A percentile compares a stretch with the other conserved stretches of the same genome.
Evolutionary conservation across 164 flowering plant genomes (phyloP).

Genomic region (Euptelea pleiosperma): DNA sequence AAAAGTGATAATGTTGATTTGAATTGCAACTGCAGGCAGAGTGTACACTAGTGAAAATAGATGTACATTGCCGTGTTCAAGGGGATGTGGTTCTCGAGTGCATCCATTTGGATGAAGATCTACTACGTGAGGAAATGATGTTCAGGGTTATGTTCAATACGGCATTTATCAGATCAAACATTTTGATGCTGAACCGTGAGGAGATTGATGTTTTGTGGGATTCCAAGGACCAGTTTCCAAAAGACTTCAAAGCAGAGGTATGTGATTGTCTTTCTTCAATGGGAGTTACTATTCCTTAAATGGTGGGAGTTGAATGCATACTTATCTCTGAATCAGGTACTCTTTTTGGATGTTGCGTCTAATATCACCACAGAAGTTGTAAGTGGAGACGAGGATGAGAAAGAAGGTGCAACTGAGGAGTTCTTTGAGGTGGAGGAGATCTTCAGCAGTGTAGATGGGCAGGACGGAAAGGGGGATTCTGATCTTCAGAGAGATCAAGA

Average conservation of each 20-base stretch:
- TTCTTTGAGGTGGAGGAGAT: conserved; percentile 96
- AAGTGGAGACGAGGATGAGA: conserved; percentile 53
- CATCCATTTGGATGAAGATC: conserved; percentile 65
- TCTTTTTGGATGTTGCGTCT: conserved; percentile 61
- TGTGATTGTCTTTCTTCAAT: conserved; percentile 19
- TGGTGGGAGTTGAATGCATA: conserved; percentile 38
- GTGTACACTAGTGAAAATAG: conserved; percentile 57
- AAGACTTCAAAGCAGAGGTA: conserved; percentile 92
- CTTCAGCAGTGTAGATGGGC: conserved; percentile 63
- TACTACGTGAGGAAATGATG: conserved; percentile 72
- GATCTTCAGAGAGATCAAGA: conserved; percentile 22
- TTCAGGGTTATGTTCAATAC: conserved; percentile 86
- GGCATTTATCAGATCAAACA: conserved; percentile 67
- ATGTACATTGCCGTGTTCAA: conserved; percentile 70
- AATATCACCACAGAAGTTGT: conserved; percentile 37
- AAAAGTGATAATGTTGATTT: conserved; percentile 8
- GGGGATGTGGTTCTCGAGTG: conserved; percentile 97
- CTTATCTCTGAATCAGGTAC: conserved; percentile 68
- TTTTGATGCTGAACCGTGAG: conserved; percentile 59
- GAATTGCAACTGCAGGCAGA: conserved; percentile 53
- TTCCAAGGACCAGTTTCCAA: conserved; percentile 66
- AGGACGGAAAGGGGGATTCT: conserved; percentile 40
- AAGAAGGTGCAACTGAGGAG: conserved; percentile 68
- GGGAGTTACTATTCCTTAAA: conserved; percentile 22
- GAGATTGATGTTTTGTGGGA: conserved; percentile 86